Conservation (phyloP, 768 basidiomycete genomes). For the Udeniomyces megalosporus region DNA sequence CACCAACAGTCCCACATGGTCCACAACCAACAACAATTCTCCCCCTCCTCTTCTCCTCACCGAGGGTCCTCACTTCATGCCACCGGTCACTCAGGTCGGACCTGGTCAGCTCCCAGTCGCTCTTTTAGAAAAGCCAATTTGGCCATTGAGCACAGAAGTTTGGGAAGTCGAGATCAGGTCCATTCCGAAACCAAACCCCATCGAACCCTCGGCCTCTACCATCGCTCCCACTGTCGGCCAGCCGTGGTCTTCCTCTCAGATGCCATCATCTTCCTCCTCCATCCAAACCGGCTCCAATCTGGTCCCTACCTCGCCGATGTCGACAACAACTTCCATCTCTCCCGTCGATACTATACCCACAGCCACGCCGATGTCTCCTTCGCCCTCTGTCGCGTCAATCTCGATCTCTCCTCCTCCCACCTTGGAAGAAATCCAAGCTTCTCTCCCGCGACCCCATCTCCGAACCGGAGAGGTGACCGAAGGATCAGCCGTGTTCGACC, state of each 20-base stretch:
- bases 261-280: too few species aligned
- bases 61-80: background rate
- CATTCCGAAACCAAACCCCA: background rate
- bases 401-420: background rate
- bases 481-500: slow-evolving; percentile 9
- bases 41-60: background rate
- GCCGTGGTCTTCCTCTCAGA: too few species aligned
- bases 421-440: slow-evolving; percentile 1
- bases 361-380: too few species aligned
- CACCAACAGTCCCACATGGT: too few species aligned
- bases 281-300: too few species aligned
- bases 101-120: slow-evolving; percentile 1
- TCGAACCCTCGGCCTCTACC: too few species aligned
- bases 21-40: too few species aligned
- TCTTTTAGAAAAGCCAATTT: background rate
- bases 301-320: too few species aligned
- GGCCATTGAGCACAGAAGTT: background rate
- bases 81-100: background rate
- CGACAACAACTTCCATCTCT: too few species aligned
- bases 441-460: background rate
- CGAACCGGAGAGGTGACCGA: background rate
- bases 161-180: slow-evolving; percentile 5
- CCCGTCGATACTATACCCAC: too few species aligned
- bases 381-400: too few species aligned
- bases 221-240: too few species aligned